Base-by-base conservation (phyloP, 2,329 filamentous ascomycete genomes). In the Sporothrix pseudoabietina region DNA sequence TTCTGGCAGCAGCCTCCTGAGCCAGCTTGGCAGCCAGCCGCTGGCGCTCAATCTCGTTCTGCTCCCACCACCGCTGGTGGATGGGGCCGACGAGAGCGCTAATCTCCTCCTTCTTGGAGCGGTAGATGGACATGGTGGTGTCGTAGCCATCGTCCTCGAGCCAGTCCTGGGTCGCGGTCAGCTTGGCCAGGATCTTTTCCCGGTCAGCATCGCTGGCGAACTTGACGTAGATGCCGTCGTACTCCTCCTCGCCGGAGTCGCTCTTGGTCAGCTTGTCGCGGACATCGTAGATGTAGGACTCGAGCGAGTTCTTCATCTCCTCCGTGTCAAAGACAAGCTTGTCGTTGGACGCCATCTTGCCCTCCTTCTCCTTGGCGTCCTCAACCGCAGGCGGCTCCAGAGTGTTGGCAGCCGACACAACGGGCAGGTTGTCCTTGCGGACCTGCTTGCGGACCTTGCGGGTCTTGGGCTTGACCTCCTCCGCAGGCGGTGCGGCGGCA, bases 361-460 rank as follows among this genome's bases (percentile, higher is more conserved):
- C 88, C 85, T 99, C 96, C 82, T 91, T 91, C 88, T 99, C 96
- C 69, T 87, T 83, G 77, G 90, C 86, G n/a, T 85, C 80, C 75
- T 90, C 85, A 87, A 92, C 95, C 80, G 85, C 81, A 19, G 86
- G 78, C 69, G 88, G 82, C 75, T 97, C 94, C 73, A 98, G 87
- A 52, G 94, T 92, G 68, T 92, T 89, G 65, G 94, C 97, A 77
- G 91, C 94, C 75, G 92, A 88, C 74, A 92, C 90, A 77, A 99
- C 91, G 75, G 94, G 93, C 72, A 99, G 87, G 77, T 98, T 95
- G 77, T 96, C 96, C 88, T 98, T 98, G 83, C 95, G 93, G 77
- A 98, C 92, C 85, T 98, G 95, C 89, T 98, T 99, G 92, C 98
- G 98, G 78, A 99, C 93, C 87, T 98, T 98, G 81, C 95, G 92